Evolutionary conservation across 768 basidiomycete genomes (phyloP), one percentile per base, ranked within the genome.

Genomic region (Hydnum rufescens): DNA sequence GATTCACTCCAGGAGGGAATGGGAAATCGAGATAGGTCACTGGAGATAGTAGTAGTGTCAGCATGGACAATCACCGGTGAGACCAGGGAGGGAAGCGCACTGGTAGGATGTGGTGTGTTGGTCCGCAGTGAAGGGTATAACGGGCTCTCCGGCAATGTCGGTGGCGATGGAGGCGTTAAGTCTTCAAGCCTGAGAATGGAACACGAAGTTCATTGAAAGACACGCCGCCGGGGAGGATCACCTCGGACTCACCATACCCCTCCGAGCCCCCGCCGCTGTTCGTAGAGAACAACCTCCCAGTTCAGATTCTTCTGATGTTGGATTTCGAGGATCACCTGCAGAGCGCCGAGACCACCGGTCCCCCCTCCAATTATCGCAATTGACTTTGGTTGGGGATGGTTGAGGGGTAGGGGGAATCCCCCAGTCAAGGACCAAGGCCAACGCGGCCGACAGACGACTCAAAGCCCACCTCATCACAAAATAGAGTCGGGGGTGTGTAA

Each of bases 331-430:
- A 74, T 59, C 4, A 69, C 70, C 59, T 73, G 74, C 26, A 78
- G 61, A 60, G 69, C 66, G 2, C 71, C 73, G 26, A 78, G 62
- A 1, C 76, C 76, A 3, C 71, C 74, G 57, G 71, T 76, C 1
- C 75, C 76, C 4, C 69, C 73, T 5, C 77, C 77, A 18, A 79
- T 65, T 48, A 78, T 70, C 4, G 71, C 76, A 50, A 79, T 71
- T 3, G 70, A 69, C 62, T 74, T 77, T 39, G 36, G 36, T 22
- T 13, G 36, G 13, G 36, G 22, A 39, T 13, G 22, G 36, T 13
- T 39, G 36, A n/a, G n/a, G n/a, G n/a, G n/a, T n/a, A n/a, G n/a
- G n/a, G n/a, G n/a, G n/a, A n/a, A n/a, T n/a, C n/a, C n/a, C n/a
- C n/a, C n/a, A n/a, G n/a, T n/a, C n/a, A n/a, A n/a, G n/a, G n/a